phyloP scores from a whole-genome alignment of 176 grass and related monocot species.

The Ananas comosus region DNA sequence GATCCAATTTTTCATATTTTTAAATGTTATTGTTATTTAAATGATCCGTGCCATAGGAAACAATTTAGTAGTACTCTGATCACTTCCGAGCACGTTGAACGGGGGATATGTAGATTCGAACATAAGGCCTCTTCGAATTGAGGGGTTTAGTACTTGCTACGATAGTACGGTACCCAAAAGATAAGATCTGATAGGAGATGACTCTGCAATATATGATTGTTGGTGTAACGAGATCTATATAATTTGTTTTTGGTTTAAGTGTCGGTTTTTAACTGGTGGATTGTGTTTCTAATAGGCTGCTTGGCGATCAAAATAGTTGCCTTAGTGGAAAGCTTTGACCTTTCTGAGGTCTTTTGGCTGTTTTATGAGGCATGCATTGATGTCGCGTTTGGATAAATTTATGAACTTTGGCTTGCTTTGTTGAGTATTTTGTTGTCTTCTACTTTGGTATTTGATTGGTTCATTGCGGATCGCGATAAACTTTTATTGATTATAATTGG shows the following conservation, averaged over 20 bases:
- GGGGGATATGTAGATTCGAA: not conserved
- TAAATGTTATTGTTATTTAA: not conserved
- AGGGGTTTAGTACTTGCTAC: too few relatives aligned
- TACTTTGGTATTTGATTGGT: too few relatives aligned
- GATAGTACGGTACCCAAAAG: too few relatives aligned
- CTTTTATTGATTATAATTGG: too few relatives aligned
- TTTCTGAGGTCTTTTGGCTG: not conserved
- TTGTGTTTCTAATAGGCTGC: not conserved
- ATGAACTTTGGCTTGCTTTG: too few relatives aligned
- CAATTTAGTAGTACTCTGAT: too few relatives aligned
- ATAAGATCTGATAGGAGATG: too few relatives aligned
- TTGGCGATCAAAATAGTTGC: not conserved
- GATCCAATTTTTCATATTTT: not conserved
- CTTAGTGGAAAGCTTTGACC: constrained; percentile 4
- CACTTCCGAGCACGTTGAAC: not conserved
- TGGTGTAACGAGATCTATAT: not conserved
- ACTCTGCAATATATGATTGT: too few relatives aligned
- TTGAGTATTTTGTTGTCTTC: too few relatives aligned
- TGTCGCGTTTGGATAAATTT: too few relatives aligned
- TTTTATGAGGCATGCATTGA: not conserved
- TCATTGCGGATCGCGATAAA: too few relatives aligned
- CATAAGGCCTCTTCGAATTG: too few relatives aligned
- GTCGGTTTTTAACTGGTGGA: not conserved
- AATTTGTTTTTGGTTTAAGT: constrained; percentile 3
- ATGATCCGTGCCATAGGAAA: not conserved